Percentiles rank a stretch among this genome's conserved stretches.
These are phyloP conservation scores for Pyrenochaeta sp. DNA, from an alignment of 2,329 filamentous ascomycete genomes.

Conservation along the genomic window DNA sequence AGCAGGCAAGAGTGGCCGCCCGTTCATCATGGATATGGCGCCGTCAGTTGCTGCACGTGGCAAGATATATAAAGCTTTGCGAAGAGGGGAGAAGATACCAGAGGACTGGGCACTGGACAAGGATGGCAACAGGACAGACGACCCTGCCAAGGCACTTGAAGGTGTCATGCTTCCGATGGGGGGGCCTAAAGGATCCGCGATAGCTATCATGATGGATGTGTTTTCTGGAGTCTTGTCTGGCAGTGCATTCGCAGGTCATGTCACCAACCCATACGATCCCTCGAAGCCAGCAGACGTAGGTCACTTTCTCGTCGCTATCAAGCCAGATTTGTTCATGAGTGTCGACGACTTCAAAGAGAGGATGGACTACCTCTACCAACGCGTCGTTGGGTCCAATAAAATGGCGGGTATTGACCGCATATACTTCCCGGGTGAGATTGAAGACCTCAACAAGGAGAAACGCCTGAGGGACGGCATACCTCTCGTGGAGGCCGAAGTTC, in stretches of 20 bases:
- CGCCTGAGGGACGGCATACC: conserved; percentile 58
- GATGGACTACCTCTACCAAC: conserved; percentile 66
- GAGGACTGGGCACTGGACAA: conserved; percentile 77
- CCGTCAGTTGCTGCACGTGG: conserved; percentile 74
- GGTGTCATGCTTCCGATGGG: conserved; percentile 85
- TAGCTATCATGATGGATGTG: conserved; percentile 88
- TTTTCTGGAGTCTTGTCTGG: conserved; percentile 83
- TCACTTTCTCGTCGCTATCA: conserved; percentile 72
- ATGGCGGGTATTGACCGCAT: conserved; percentile 64
- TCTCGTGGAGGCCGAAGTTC: conserved; percentile 58
- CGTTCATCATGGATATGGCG: conserved; percentile 81
- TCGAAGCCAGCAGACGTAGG: conserved; percentile 74
- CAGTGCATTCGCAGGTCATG: conserved; percentile 78
- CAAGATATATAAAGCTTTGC: conserved; percentile 75
- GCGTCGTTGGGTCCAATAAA: conserved; percentile 62
- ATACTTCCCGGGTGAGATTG: conserved; percentile 60
- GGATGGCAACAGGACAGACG: conserved; percentile 73
- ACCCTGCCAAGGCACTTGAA: conserved; percentile 73
- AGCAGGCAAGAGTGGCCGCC: conserved; percentile 61
- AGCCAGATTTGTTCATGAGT: conserved; percentile 77
- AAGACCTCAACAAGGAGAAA: conserved; percentile 30
- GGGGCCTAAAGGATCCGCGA: conserved; percentile 79
- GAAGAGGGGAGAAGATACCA: conserved; percentile 74
- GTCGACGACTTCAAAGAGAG: conserved; percentile 73
- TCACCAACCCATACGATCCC: conserved; percentile 79